A percentile compares a stretch with the other conserved stretches of the same genome.
These are phyloP conservation scores for Macrolepiota fuliginosa DNA, from an alignment of 768 basidiomycete genomes.

Conservation along the genomic window DNA sequence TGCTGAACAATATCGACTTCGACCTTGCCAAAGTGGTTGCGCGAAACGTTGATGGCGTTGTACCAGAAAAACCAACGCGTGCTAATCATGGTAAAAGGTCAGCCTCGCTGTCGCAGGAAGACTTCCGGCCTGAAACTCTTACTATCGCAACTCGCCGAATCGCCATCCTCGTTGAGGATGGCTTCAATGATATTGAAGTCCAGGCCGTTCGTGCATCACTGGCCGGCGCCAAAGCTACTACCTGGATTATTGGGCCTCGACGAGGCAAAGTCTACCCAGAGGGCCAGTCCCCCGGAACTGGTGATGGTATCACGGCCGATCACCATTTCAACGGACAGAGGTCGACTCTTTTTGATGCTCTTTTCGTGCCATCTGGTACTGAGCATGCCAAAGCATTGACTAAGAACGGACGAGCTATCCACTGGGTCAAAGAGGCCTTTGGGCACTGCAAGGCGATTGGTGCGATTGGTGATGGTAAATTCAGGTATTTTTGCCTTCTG, in stretches of 20 bases:
- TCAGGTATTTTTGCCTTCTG: background rate
- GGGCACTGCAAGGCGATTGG: slow-evolving; percentile 85
- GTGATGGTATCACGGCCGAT: slow-evolving; percentile 47
- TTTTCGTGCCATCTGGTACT: slow-evolving; percentile 73
- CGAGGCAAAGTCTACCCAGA: slow-evolving; percentile 51
- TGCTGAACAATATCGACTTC: slow-evolving; percentile 72
- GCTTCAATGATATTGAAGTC: slow-evolving; percentile 64
- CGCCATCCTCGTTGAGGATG: slow-evolving; percentile 74
- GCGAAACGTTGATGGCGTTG: slow-evolving; percentile 54
- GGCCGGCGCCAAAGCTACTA: slow-evolving; percentile 49
- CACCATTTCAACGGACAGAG: slow-evolving; percentile 77
- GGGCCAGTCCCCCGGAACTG: slow-evolving; percentile 23
- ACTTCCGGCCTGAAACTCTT: slow-evolving; percentile 51
- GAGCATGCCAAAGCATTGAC: slow-evolving; percentile 55
- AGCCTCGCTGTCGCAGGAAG: slow-evolving; percentile 55
- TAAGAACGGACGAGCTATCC: slow-evolving; percentile 68
- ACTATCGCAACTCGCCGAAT: slow-evolving; percentile 68
- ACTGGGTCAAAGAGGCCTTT: slow-evolving; percentile 84
- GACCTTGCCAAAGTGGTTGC: slow-evolving; percentile 72
- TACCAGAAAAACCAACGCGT: slow-evolving; percentile 50
- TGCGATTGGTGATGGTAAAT: slow-evolving; percentile 64
- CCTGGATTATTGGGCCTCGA: slow-evolving; percentile 64
- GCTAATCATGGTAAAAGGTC: slow-evolving; percentile 58
- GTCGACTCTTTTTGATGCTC: slow-evolving; percentile 81
- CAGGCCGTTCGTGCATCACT: slow-evolving; percentile 55